Conservation (phyloP, 139 green algal genomes). For the Axilococcus clingmanii region DNA sequence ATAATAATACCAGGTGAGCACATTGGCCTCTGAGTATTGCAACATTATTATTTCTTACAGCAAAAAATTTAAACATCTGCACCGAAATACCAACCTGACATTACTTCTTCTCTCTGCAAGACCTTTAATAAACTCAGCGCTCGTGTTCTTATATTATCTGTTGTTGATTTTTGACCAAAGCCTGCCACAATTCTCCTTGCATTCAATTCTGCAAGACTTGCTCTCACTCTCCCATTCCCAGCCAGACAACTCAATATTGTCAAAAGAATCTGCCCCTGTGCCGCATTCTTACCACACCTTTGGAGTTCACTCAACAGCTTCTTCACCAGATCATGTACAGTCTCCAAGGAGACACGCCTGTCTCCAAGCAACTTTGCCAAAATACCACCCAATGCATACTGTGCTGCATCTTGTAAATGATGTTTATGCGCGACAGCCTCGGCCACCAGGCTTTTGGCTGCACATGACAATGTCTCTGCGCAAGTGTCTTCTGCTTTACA, state of each 20-base stretch:
- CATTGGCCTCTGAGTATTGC: too few species aligned
- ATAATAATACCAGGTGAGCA: neutral
- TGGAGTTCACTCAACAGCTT: constrained; percentile 9
- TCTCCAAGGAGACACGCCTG: neutral
- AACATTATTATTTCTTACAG: too few species aligned
- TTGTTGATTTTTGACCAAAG: constrained; percentile 11
- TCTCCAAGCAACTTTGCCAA: constrained; percentile 6
- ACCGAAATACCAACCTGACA: too few species aligned
- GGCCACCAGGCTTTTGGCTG: constrained; percentile 2
- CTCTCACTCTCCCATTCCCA: neutral
- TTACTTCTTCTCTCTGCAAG: neutral
- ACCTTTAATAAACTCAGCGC: constrained; percentile 22
- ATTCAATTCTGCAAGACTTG: neutral
- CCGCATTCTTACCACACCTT: neutral
- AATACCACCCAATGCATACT: constrained; percentile 25
- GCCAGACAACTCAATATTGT: constrained; percentile 29
- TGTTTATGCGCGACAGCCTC: constrained; percentile 23
- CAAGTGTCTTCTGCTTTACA: neutral
- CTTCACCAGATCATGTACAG: neutral
- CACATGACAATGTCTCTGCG: neutral
- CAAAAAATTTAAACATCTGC: too few species aligned
- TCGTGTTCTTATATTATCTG: constrained; percentile 15
- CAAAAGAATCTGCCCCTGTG: constrained; percentile 21
- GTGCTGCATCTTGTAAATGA: constrained; percentile 20
- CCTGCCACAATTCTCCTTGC: constrained; percentile 7